Base-by-base conservation (phyloP, 768 basidiomycete genomes). In the Collybia sp. region DNA sequence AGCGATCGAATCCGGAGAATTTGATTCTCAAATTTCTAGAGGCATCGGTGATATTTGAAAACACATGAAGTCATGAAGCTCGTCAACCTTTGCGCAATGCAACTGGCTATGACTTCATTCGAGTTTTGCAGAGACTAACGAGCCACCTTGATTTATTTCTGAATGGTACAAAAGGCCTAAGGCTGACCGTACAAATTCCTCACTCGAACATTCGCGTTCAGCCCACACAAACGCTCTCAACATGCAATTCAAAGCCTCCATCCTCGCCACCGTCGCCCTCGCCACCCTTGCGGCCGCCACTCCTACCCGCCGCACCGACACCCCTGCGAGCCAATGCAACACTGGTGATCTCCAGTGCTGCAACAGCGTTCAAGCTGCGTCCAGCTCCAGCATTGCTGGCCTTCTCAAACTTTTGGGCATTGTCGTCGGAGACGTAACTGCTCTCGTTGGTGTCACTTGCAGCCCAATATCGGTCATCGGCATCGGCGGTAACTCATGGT, bases 221-320 rank as follows among this genome's bases (percentile, higher is more conserved):
- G 25, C 25, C 25, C 25, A 4, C 25, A 25, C 25, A 25, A 25
- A 25, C 25, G 25, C 25, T 25, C 30, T 25, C 18, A 41, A 19
- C 43, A 53, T 52, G 50, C 47, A 48, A 15, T 44, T 52, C 50
- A 44, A 44, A 12, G 41, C 38, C 40, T 53, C 50, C 39, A 17
- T 30, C 34, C 43, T 52, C 40, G 30, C 37, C 42, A 42, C 50
- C 30, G 18, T 49, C 36, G 46, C 34, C 34, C 42, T 52, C 38
- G 44, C 55, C 41, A 52, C 57, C 32, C 50, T 59, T 42, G 53
- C 51, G 17, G 47, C 51, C 49, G 51, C 60, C 56, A 55, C 53
- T 30, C 51, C 53, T 44, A 47, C 58, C 52, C 50, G 49, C 31
- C 43, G 52, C 41, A 19, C 35, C 17, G 35, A 18, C 35, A 37